Evolutionary conservation across 1,139 yeast genomes (phyloP), one percentile per base, ranked within the genome.

Genomic region (Debaryomyces nepalensis): DNA sequence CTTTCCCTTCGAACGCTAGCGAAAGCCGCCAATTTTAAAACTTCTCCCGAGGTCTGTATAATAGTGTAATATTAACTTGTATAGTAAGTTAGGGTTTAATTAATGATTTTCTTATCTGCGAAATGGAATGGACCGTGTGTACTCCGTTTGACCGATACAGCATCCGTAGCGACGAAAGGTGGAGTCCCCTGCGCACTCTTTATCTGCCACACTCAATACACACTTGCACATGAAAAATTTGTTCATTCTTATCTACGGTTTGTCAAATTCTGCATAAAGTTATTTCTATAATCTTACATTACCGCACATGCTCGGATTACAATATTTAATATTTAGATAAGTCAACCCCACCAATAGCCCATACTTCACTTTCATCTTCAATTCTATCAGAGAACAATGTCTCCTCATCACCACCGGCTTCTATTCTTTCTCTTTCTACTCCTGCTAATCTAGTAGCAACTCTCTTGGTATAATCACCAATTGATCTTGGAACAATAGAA

Each of bases 381-480:
- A 80, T 79, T 55, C 87, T 76, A 61, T 90, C 97, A 51, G 93
- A 83, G 61, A 77, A 87, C 76, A 89, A 81, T 0, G 91, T 78
- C 55, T 87, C 96, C 12, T 76, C 88, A 59, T 90, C 97, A 47
- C 97, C 97, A 40, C 97, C 97, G 18, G 90, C 96, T 19, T 78
- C 84, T 23, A 88, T 75, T 68, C 96, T 80, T 54, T 88, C 97
- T 57, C 91, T 77, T 63, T 90, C 97, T 40, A 87, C 90, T 24
- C 71, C 72, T 0, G 97, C 97, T 53, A 91, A 77, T 63, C 97
- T 78, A 43, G 74, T 60, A 11, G 87, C 97, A 31, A 91, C 97
- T 64, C 98, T 81, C 67, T 80, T 86, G 4, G 96, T 87, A 63
- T 88, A 91, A 57, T 91, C 98, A 26, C 85, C 81, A 47, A 91